A percentile compares a stretch with the other conserved stretches of the same genome.
Evolutionary conservation across 305 asterid species (phyloP).

Genomic region (Fraxinus platypoda): DNA sequence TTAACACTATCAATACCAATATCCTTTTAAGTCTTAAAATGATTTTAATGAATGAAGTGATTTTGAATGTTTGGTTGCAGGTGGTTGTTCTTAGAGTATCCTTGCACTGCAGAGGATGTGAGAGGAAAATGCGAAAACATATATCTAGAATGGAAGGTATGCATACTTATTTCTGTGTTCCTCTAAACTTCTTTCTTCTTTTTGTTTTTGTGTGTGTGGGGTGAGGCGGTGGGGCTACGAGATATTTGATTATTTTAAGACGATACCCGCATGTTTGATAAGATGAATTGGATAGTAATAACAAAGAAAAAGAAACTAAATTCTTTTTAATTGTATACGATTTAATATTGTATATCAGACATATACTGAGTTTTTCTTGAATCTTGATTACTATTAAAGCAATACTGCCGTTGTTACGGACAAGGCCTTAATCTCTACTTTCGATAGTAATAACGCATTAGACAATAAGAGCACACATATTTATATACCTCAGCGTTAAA

Average conservation of each 20-base stretch:
- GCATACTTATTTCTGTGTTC: constrained; percentile 1
- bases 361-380: background rate
- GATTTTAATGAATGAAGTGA: background rate
- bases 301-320: background rate
- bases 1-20: background rate
- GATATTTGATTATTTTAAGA: background rate
- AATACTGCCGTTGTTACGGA: background rate
- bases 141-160: constrained; percentile 91
- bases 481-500: background rate
- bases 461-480: background rate
- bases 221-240: background rate
- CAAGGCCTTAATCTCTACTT: background rate
- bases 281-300: background rate
- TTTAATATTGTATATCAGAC: background rate
- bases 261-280: background rate
- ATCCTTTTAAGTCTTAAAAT: background rate
- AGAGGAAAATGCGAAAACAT: constrained; percentile 85
- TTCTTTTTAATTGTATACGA: background rate
- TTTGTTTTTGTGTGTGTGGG: background rate
- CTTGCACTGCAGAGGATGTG: constrained; percentile 93
- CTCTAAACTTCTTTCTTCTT: background rate
- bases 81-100: constrained; percentile 89
- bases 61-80: constrained; percentile 36
- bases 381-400: background rate
- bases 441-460: background rate